Percentiles rank a stretch among this genome's conserved stretches.
Conservation (phyloP, 2,329 filamentous ascomycete genomes). For the Aspergillus oerlinghausenensis region DNA sequence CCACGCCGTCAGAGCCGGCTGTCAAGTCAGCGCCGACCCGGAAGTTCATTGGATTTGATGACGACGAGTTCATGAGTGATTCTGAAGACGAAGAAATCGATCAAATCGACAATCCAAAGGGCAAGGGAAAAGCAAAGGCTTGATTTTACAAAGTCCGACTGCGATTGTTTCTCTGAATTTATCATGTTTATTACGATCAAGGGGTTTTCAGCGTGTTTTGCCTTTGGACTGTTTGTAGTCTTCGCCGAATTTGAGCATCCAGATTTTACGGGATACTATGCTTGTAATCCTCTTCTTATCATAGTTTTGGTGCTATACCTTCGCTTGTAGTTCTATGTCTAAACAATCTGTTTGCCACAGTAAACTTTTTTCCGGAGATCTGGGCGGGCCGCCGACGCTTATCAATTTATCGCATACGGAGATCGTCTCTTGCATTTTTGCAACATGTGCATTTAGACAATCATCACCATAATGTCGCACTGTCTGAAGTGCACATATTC, state of each 20-base stretch:
- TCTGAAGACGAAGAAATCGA: constrained; percentile 35
- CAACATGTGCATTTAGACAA: constrained; percentile 1
- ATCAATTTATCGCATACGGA: constrained; percentile 13
- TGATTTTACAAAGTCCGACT: constrained; percentile 10
- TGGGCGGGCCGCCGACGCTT: constrained; percentile 16
- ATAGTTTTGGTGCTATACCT: neutral
- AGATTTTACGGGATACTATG: neutral
- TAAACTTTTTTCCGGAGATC: constrained; percentile 13
- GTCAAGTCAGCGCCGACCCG: constrained; percentile 26
- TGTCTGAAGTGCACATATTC: constrained; percentile 21
- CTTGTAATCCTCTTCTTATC: neutral
- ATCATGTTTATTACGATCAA: constrained; percentile 9
- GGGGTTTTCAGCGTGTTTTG: neutral
- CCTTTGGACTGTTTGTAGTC: neutral
- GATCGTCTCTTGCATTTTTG: constrained; percentile 2
- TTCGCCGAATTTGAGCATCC: neutral
- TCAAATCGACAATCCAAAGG: constrained; percentile 19
- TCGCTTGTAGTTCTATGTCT: neutral
- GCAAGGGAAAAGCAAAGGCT: constrained; percentile 35
- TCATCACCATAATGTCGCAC: constrained; percentile 22
- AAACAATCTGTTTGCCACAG: constrained; percentile 9
- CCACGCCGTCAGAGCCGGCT: constrained; percentile 22
- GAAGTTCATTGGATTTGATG: constrained; percentile 45
- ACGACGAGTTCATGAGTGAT: constrained; percentile 45
- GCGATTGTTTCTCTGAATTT: constrained; percentile 14